Evolutionary conservation across 108 stramenopile species (phyloP).

Genomic region (Chaetoceros tenuissimus): DNA sequence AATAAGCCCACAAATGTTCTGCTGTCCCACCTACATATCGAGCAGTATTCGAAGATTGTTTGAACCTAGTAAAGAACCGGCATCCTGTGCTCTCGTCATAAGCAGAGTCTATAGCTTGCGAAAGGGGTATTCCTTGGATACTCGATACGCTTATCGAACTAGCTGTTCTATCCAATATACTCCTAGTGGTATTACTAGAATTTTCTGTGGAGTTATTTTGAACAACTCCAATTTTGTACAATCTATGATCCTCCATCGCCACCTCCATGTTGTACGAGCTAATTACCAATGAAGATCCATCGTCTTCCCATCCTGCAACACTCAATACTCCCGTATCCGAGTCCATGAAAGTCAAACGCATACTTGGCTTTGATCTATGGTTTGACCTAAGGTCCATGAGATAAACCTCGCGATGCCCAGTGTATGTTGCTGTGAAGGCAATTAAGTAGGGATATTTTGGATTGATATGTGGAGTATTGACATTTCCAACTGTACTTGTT

Average conservation of each 20-base stretch:
- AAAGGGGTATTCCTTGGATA: conserved; percentile 46
- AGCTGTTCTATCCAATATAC: not conserved
- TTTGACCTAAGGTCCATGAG: conserved; percentile 37
- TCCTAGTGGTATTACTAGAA: too few relatives aligned
- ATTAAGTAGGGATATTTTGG: conserved; percentile 31
- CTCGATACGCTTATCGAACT: too few relatives aligned
- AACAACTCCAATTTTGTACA: conserved; percentile 38
- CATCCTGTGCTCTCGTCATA: conserved; percentile 21
- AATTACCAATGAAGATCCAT: conserved; percentile 35
- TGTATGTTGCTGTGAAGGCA: conserved; percentile 63
- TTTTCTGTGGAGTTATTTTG: too few relatives aligned
- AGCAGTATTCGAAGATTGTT: conserved; percentile 44
- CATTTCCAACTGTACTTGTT: conserved; percentile 61
- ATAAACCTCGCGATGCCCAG: conserved; percentile 47
- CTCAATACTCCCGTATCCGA: conserved; percentile 19
- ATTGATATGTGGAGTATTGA: conserved; percentile 41
- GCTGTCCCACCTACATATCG: conserved; percentile 63
- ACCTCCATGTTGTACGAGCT: conserved; percentile 33
- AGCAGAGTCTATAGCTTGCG: conserved; percentile 51
- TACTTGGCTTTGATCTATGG: conserved; percentile 6
- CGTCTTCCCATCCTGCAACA: conserved; percentile 35
- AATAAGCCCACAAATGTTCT: conserved; percentile 54
- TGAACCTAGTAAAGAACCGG: conserved; percentile 51
- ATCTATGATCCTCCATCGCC: conserved; percentile 37
- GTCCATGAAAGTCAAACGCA: conserved; percentile 43